A percentile compares a stretch with the other conserved stretches of the same genome.
Evolutionary conservation across 768 basidiomycete genomes (phyloP).

Genomic region (Boletus barrowsii): DNA sequence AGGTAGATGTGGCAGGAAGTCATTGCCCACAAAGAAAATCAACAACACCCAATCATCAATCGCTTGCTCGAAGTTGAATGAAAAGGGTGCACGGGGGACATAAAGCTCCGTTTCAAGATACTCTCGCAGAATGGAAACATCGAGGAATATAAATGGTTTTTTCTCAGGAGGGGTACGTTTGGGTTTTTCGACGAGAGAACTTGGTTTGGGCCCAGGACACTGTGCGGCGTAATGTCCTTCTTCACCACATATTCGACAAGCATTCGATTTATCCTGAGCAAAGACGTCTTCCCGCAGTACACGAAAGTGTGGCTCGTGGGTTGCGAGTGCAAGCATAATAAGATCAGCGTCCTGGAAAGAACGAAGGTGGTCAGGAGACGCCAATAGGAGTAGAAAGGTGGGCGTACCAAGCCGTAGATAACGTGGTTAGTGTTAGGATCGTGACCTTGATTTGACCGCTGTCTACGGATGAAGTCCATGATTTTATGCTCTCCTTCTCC

Average conservation of each 20-base stretch:
- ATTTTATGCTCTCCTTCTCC: slow-evolving; percentile 99
- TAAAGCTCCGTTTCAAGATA: slow-evolving; percentile 96
- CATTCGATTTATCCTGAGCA: slow-evolving; percentile 70
- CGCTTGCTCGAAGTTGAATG: slow-evolving; percentile 92
- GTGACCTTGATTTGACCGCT: slow-evolving; percentile 82
- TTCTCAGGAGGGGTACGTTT: slow-evolving; percentile 58
- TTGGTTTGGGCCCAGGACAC: slow-evolving; percentile 79
- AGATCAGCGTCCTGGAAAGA: slow-evolving; percentile 86
- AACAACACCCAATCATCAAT: slow-evolving; percentile 99
- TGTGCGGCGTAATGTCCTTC: slow-evolving; percentile 94
- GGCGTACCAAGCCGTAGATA: slow-evolving; percentile 89
- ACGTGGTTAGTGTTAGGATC: slow-evolving; percentile 95
- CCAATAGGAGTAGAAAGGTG: background rate
- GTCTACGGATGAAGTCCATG: slow-evolving; percentile 96
- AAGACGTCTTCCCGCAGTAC: slow-evolving; percentile 99
- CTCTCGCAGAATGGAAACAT: slow-evolving; percentile 92
- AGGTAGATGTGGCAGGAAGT: slow-evolving; percentile 94
- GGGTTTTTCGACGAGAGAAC: slow-evolving; percentile 41
- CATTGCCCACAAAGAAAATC: slow-evolving; percentile 99
- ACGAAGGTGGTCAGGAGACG: slow-evolving; percentile 8
- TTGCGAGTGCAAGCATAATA: slow-evolving; percentile 97
- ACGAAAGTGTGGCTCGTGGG: slow-evolving; percentile 97
- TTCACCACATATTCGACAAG: slow-evolving; percentile 92
- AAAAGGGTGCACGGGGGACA: slow-evolving; percentile 71
- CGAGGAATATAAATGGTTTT: slow-evolving; percentile 98